Percentiles rank a stretch among this genome's conserved stretches.
Conservation (phyloP, 202 grass and related monocot genomes). For the Hordeum pubiflorum region DNA sequence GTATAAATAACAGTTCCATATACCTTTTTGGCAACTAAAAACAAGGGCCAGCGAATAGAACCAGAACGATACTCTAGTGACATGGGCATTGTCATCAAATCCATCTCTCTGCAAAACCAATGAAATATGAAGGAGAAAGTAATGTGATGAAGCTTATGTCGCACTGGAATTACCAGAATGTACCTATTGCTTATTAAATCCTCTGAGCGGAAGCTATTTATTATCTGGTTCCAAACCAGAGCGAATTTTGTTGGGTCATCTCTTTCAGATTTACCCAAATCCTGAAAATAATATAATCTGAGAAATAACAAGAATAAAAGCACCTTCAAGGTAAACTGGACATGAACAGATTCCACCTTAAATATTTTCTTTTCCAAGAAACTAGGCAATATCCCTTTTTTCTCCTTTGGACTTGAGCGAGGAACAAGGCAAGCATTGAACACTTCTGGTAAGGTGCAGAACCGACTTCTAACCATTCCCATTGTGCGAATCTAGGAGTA, state of each 20-base stretch:
- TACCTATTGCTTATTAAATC: slow-evolving; percentile 93
- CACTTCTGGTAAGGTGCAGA: slow-evolving; percentile 67
- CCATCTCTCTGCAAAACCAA: slow-evolving; percentile 66
- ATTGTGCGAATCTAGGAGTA: slow-evolving; percentile 82
- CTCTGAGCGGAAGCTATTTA: slow-evolving; percentile 71
- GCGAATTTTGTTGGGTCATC: slow-evolving; percentile 67
- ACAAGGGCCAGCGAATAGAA: slow-evolving; percentile 73
- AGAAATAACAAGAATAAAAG: neutral
- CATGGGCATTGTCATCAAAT: slow-evolving; percentile 91
- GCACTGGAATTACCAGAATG: slow-evolving; percentile 8
- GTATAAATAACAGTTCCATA: slow-evolving; percentile 11
- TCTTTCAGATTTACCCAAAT: slow-evolving; percentile 55
- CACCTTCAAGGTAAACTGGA: slow-evolving; percentile 2
- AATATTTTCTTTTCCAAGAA: slow-evolving; percentile 80
- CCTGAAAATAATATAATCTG: slow-evolving; percentile 40
- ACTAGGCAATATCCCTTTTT: slow-evolving; percentile 42
- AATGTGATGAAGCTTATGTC: slow-evolving; percentile 6
- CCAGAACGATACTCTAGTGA: slow-evolving; percentile 43
- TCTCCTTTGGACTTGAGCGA: slow-evolving; percentile 48
- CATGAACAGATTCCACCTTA: slow-evolving; percentile 51
- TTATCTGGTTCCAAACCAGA: slow-evolving; percentile 86
- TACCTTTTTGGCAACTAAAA: slow-evolving; percentile 90
- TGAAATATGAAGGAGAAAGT: slow-evolving; percentile 12
- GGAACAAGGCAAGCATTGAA: slow-evolving; percentile 85
- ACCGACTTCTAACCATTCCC: slow-evolving; percentile 95